phyloP scores from a whole-genome alignment of 768 basidiomycete genomes.

The Chalciporus chontae region DNA sequence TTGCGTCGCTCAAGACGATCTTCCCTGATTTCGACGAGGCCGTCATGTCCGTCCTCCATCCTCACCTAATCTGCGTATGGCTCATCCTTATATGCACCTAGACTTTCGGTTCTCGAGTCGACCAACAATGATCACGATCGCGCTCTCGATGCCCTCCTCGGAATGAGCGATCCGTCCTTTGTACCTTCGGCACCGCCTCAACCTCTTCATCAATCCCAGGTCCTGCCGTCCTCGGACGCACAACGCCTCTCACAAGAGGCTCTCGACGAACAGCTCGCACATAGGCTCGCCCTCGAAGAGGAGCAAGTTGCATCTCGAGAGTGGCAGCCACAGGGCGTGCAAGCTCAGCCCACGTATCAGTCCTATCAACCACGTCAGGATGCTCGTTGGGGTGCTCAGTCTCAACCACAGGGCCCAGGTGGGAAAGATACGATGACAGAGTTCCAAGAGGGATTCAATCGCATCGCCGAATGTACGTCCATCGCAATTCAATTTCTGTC shows the following conservation, averaged over 20 bases:
- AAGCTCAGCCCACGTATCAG: conserved; percentile 15
- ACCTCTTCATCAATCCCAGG: neutral
- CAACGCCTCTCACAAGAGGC: conserved; percentile 51
- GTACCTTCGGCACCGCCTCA: conserved; percentile 32
- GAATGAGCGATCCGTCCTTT: conserved; percentile 84
- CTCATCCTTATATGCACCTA: conserved; percentile 22
- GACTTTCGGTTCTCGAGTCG: conserved; percentile 69
- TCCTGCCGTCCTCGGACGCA: conserved; percentile 23
- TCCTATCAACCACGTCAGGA: conserved; percentile 23
- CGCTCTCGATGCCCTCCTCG: conserved; percentile 73
- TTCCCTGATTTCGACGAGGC: conserved; percentile 79
- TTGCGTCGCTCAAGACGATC: conserved; percentile 57
- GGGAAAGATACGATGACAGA: conserved; percentile 57
- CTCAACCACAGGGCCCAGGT: conserved; percentile 11
- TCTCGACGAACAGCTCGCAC: conserved; percentile 77
- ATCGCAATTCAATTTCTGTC: neutral
- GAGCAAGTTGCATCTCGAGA: conserved; percentile 30
- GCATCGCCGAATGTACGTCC: conserved; percentile 72
- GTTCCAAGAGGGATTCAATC: conserved; percentile 69
- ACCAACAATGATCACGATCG: conserved; percentile 67
- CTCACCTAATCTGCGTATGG: neutral
- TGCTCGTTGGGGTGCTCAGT: conserved; percentile 4
- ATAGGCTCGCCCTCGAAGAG: conserved; percentile 65
- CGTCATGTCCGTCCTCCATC: conserved; percentile 50
- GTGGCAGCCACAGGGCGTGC: conserved; percentile 13